Base-by-base conservation (phyloP, 139 green algal species). In the Desmodesmus armatus region DNA sequence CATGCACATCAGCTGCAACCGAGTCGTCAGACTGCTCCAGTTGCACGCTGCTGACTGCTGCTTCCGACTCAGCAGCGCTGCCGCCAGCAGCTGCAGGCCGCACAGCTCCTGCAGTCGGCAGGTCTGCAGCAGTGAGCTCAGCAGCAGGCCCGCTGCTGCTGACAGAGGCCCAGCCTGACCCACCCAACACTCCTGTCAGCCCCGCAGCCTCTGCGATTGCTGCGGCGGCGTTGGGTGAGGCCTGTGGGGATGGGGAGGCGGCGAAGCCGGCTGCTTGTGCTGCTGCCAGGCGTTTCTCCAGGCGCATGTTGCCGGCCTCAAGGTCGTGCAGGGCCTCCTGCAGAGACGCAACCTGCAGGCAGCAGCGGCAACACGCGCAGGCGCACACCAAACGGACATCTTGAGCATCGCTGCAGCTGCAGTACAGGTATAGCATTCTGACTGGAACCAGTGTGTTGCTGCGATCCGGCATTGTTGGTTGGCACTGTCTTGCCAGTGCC, bases 121-220 rank as follows among this genome's bases (percentile, higher is more conserved):
- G 31, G 41, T 84, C 78, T 35, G 78, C 78, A 39, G 78, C 78
- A 7, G 78, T 84, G 11, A 84, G 31, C 41, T 84, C 78, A 19
- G 37, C 62, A 7, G 29, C 53, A 3, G 78, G 78, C 40, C 78
- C 78, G 11, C 78, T 84, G 63, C 63, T 76, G 43, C n/a, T 80
- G 2, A 63, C 47, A 21, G 73, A 80, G 29, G 41, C 44, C 19
- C 73, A 76, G 9, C 67, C 29, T 5, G 35, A 7, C 23, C 21
- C 23, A 47, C 25, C 67, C 43, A 72, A 41, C 62, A 72, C 29
- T 37, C n/a, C 62, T 31, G 9, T 15, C 29, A 21, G 7, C n/a
- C n/a, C 40, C 33, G 43, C 72, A 65, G 29, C 27, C 7, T 31
- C 63, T 44, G 72, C 72, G 13, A 65, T 33, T 33, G 72, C 72